These are phyloP conservation scores for Ilyonectria sp. DNA, from an alignment of 2,329 filamentous ascomycete species.

Conservation along the genomic window DNA sequence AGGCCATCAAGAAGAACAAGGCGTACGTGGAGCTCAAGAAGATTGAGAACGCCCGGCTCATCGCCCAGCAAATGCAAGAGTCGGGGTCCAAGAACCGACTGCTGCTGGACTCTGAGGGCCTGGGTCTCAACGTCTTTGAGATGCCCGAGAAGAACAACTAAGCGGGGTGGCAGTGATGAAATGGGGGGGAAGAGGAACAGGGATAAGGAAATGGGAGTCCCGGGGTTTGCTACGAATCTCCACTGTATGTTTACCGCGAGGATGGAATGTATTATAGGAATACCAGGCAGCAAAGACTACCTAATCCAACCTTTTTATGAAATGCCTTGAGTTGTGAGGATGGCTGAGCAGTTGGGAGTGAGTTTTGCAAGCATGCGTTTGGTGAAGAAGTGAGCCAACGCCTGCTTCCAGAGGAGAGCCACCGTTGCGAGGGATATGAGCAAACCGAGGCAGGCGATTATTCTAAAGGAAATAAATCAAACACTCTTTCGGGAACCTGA, in stretches of 20 bases:
- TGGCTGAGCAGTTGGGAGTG: conserved; percentile 1
- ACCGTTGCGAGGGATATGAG: too few relatives aligned
- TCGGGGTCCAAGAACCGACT: conserved; percentile 91
- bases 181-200: conserved; percentile 7
- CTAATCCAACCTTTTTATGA: conserved; percentile 42
- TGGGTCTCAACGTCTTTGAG: conserved; percentile 90
- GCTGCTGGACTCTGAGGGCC: conserved; percentile 90
- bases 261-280: conserved; percentile 51
- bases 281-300: conserved; percentile 45
- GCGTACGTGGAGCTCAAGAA: conserved; percentile 97
- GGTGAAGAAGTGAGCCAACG: too few relatives aligned
- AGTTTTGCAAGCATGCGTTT: too few relatives aligned
- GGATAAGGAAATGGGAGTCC: conserved; percentile 26
- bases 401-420: too few relatives aligned
- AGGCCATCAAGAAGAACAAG: conserved; percentile 99
- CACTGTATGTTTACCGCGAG: conserved; percentile 60
- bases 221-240: conserved; percentile 56
- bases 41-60: conserved; percentile 94
- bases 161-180: not conserved
- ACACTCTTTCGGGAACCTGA: too few relatives aligned
- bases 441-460: too few relatives aligned
- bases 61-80: conserved; percentile 91
- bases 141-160: conserved; percentile 62
- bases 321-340: not conserved
- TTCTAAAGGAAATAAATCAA: too few relatives aligned